These are phyloP conservation scores for Tuber aestivum DNA, from an alignment of 495 filamentous ascomycete genomes.

Conservation along the genomic window DNA sequence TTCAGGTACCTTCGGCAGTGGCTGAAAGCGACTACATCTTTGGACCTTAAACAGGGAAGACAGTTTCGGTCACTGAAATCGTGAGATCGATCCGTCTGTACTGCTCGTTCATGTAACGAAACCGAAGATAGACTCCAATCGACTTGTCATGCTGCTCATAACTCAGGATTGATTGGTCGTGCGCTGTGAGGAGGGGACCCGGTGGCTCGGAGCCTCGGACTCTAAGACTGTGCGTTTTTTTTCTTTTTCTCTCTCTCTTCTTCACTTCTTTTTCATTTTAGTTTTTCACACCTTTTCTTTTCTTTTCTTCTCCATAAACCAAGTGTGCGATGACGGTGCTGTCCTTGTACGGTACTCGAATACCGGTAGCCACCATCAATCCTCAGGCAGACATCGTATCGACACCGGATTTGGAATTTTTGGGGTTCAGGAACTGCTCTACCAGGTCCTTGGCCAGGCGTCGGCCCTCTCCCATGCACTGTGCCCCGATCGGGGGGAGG, in stretches of 20 bases:
- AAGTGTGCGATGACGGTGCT: not conserved
- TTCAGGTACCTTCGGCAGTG: conserved; percentile 1
- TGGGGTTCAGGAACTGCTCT: not conserved
- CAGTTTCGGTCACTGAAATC: not conserved
- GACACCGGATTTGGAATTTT: not conserved
- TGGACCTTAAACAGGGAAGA: not conserved
- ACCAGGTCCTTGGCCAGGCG: not conserved
- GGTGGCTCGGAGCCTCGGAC: not conserved
- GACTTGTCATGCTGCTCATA: not conserved
- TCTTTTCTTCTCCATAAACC: not conserved
- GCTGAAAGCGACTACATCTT: not conserved
- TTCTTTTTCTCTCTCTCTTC: not conserved
- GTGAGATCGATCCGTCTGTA: not conserved
- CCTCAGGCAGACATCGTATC: not conserved
- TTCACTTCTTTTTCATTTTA: not conserved
- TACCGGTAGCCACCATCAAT: not conserved
- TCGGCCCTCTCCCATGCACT: not conserved
- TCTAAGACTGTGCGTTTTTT: not conserved
- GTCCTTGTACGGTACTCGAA: not conserved
- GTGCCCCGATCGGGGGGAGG: not conserved
- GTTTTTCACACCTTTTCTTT: not conserved
- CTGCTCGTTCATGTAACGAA: conserved; percentile 3
- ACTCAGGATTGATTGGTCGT: not conserved
- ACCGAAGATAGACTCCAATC: not conserved
- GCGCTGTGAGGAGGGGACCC: not conserved